Base-by-base conservation (phyloP, 371 early-diverging fungal genomes). In the Dinochytrium kinnereticum region DNA sequence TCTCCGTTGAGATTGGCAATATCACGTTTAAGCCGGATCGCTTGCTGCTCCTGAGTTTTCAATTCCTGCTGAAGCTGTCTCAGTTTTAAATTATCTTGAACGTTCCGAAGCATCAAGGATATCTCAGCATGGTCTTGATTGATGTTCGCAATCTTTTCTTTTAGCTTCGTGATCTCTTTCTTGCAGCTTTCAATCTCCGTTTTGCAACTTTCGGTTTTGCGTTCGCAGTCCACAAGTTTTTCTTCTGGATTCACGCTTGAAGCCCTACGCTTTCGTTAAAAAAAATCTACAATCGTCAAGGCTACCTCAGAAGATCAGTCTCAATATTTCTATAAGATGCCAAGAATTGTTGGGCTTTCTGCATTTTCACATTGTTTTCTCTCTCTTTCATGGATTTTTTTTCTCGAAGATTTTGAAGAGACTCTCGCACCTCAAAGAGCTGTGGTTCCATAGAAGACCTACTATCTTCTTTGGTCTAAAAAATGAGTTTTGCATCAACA, bases 41-140 rank as follows among this genome's bases (percentile, higher is more conserved):
- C 83, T 66, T 88, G 75, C 3, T 69, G 53, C 17, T 78, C 66
- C 0, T 85, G 30, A 19, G 76, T 77, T 13, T 44, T 50, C 28
- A 87, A 59, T 38, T 88, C 76, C 5, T 59, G 59, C 33, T 82
- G 68, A 64, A 86, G 77, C 13, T 87, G 73, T 19, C 89, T 81
- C 34, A 85, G 86, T n/a, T 88, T 82, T 44, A 92, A 67, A 59
- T 92, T 93, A 72, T 92, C 92, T 3, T 87, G 82, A 28, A 94
- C 80, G 36, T 88, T 88, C 10, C 92, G 85, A 70, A 89, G 86
- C 0, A 86, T 67, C 0, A 84, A 57, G 28, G 73, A 55, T 31
- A 76, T 57, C 26, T 80, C 73, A 53, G 77, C 31, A 10, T 64
- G 17, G n/a, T 75, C 21, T 51, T 79, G 76, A 28, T 59, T 55